Evolutionary conservation across 495 filamentous ascomycete species (phyloP).

Genomic region (Saxispiralis lemnorum): DNA sequence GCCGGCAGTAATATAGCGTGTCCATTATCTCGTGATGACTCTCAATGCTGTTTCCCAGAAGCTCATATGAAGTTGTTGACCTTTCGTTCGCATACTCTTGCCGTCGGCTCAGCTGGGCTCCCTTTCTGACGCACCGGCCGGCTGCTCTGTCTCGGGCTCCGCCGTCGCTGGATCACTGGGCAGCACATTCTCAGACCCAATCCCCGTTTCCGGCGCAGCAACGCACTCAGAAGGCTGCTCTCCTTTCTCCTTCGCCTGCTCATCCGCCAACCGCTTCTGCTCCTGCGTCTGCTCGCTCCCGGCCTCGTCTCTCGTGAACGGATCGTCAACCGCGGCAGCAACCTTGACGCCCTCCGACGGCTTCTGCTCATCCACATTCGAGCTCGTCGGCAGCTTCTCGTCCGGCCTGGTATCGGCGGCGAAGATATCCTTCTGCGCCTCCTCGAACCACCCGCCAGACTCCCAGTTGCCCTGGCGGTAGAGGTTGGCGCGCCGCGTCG

Average conservation of each 20-base stretch:
- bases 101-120: too few species aligned
- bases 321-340: conserved; percentile 12
- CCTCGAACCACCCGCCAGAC: conserved; percentile 25
- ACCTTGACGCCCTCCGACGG: conserved; percentile 6
- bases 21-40: too few species aligned
- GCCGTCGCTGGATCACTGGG: too few species aligned
- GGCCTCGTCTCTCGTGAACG: conserved; percentile 9
- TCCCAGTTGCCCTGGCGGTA: conserved; percentile 26
- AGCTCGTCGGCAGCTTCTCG: conserved; percentile 6
- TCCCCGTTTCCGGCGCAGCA: too few species aligned
- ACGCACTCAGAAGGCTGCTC: too few species aligned
- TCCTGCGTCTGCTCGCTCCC: conserved; percentile 7
- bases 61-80: too few species aligned
- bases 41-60: too few species aligned
- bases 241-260: conserved; percentile 4
- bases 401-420: conserved; percentile 14
- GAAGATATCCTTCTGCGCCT: conserved; percentile 13
- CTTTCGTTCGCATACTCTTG: too few species aligned
- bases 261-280: conserved; percentile 5
- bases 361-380: conserved; percentile 2
- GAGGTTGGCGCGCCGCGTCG: conserved; percentile 16
- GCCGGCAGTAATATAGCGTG: too few species aligned
- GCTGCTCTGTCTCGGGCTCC: too few species aligned
- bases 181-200: too few species aligned
- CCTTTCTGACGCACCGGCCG: too few species aligned